A percentile compares a stretch with the other conserved stretches of the same genome.
Evolutionary conservation across 495 filamentous ascomycete species (phyloP).

Genomic region (Talaromyces ruber): DNA sequence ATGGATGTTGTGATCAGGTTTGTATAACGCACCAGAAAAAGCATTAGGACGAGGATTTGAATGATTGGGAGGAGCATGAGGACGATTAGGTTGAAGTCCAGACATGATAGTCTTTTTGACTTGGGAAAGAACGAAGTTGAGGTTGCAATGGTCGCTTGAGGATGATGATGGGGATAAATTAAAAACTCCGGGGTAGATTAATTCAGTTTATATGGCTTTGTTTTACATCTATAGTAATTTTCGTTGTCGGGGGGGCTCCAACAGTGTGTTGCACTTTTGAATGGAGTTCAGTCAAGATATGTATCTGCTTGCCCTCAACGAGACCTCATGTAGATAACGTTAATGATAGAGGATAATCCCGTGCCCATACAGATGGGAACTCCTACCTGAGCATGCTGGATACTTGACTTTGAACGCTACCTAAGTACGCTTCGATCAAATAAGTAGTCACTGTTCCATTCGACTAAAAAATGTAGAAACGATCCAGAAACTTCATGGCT

Average conservation of each 20-base stretch:
- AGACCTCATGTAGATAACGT: not conserved
- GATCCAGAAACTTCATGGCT: not conserved
- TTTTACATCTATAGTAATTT: not conserved
- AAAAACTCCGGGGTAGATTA: not conserved
- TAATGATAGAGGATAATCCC: not conserved
- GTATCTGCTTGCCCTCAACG: not conserved
- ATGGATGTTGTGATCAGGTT: not conserved
- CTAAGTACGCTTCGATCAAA: no score
- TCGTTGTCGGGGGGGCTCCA: not conserved
- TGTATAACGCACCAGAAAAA: not conserved
- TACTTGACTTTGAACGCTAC: no score
- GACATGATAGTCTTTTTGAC: not conserved
- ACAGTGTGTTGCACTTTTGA: not conserved
- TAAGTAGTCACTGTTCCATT: conserved; percentile 6
- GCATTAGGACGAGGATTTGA: not conserved
- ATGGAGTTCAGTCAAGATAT: not conserved
- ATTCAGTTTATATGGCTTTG: not conserved
- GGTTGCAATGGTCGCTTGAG: not conserved
- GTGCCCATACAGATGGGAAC: not conserved
- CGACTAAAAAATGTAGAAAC: not conserved
- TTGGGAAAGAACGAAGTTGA: not conserved
- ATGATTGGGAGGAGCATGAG: not conserved
- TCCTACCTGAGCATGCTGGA: conserved; percentile 8
- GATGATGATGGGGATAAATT: not conserved
- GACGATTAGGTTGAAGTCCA: not conserved